A percentile compares a stretch with the other conserved stretches of the same genome.
Conservation (phyloP, 805 yeast species). For the Cyberlindnera xylosilytica region DNA sequence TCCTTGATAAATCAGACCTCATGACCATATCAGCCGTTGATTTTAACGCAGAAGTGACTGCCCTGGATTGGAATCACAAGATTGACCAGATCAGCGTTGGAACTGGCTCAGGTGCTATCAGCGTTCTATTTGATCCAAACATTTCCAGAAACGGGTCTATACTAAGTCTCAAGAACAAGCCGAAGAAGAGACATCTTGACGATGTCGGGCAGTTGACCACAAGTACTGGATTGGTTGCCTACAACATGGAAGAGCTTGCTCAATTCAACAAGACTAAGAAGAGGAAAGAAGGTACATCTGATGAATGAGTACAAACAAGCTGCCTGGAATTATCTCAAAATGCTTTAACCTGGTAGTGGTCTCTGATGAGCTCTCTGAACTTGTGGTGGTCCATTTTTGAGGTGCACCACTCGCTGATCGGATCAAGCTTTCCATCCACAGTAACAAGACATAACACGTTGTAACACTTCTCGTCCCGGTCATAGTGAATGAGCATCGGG, state of each 20-base stretch:
- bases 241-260: constrained; percentile 21
- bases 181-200: constrained; percentile 19
- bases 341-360: too few species aligned
- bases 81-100: constrained; percentile 28
- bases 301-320: too few species aligned
- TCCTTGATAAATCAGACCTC: constrained; percentile 24
- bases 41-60: constrained; percentile 9
- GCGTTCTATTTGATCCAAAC: constrained; percentile 20
- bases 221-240: constrained; percentile 10
- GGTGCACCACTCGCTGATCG: background rate
- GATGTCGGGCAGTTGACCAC: constrained; percentile 11
- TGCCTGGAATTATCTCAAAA: too few species aligned
- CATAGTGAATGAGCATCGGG: background rate
- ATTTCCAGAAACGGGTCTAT: constrained; percentile 23
- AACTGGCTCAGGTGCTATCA: constrained; percentile 11
- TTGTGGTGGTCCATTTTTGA: background rate
- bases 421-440: too few species aligned
- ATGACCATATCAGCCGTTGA: constrained; percentile 11
- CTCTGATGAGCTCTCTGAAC: background rate
- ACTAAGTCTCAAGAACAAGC: constrained; percentile 18
- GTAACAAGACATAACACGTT: background rate
- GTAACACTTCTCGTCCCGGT: background rate
- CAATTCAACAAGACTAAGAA: constrained; percentile 16
- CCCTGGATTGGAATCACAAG: constrained; percentile 21
- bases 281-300: background rate